Percentiles rank a stretch among this genome's conserved stretches.
phyloP scores from a whole-genome alignment of 2,329 filamentous ascomycete species.

The Myriosclerotinia curreyana region DNA sequence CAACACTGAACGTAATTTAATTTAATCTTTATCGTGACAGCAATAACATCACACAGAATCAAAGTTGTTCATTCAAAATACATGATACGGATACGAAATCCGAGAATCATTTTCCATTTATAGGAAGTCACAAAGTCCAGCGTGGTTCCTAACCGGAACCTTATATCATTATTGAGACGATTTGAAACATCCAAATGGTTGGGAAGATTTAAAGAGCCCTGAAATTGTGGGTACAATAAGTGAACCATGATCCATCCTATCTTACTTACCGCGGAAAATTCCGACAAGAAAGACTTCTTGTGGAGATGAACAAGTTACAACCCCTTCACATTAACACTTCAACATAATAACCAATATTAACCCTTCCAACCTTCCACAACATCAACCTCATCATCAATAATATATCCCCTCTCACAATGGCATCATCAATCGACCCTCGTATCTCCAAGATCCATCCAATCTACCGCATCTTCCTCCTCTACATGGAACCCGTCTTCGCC shows the following conservation, averaged over 20 bases:
- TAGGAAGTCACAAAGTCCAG: too few species aligned
- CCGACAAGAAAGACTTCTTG: not conserved
- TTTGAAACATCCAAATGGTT: not conserved
- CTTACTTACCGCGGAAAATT: not conserved
- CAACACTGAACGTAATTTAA: slow-evolving; percentile 42
- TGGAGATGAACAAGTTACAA: too few species aligned
- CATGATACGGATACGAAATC: too few species aligned
- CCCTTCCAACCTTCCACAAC: not conserved
- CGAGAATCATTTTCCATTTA: not conserved
- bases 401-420: not conserved
- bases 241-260: not conserved
- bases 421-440: not conserved
- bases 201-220: not conserved
- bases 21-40: too few species aligned
- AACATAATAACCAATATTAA: not conserved
- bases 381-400: not conserved
- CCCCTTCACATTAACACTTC: too few species aligned
- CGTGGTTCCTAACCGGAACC: too few species aligned
- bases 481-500: not conserved
- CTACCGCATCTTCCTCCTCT: not conserved
- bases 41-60: too few species aligned
- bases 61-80: too few species aligned
- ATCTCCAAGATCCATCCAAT: not conserved
- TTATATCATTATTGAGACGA: too few species aligned
- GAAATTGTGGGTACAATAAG: not conserved